Base-by-base conservation (phyloP, 2,329 filamentous ascomycete genomes). In the Colletotrichum gloeosporioides region DNA sequence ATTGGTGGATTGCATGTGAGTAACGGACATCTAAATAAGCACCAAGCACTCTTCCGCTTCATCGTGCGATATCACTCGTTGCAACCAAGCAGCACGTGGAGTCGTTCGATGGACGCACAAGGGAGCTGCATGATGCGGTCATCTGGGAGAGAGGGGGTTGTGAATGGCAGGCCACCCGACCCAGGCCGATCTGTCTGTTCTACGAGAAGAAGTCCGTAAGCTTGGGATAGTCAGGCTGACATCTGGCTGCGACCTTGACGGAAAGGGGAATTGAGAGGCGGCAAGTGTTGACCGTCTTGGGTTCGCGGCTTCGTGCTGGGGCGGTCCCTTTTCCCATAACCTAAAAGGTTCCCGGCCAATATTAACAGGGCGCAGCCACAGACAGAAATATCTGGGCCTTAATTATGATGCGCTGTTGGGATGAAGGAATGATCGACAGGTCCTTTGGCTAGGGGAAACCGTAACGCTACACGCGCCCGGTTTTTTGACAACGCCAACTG, bases 51-150 rank as follows among this genome's bases (percentile, higher is more conserved):
- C 34, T 27, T 39, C 34, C 62, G 32, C 55, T 39, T 39, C 36
- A 39, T 29, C 59, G 53, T 57, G 57, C 34, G 32, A 39, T 44
- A n/a, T 59, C 39, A 44, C 18, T 27, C 29, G 39, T 31, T 57
- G 61, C 59, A 59, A 57, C 67, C 32, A 36, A 25, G 39, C 32
- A 61, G 64, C 70, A 69, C 74, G 64, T 73, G 74, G 64, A 73
- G 70, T 73, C 27, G 22, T 73, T 73, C 44, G 59, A 65, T 49
- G 73, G 63, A 44, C 63, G 29, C 65, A 73, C 64, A 53, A 57
- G 49, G 22, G 22, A 22, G 32, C 70, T 76, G 70, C 74, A 76
- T 76, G 74, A 76, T 76, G 74, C 70, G 64, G 74, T 76, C 74
- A 76, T 76, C 59, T 76, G 70, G 34, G 53, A 18, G 70, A 49